Conservation (phyloP, 2,329 filamentous ascomycete species). For the Pestalotiopsis sp. region DNA sequence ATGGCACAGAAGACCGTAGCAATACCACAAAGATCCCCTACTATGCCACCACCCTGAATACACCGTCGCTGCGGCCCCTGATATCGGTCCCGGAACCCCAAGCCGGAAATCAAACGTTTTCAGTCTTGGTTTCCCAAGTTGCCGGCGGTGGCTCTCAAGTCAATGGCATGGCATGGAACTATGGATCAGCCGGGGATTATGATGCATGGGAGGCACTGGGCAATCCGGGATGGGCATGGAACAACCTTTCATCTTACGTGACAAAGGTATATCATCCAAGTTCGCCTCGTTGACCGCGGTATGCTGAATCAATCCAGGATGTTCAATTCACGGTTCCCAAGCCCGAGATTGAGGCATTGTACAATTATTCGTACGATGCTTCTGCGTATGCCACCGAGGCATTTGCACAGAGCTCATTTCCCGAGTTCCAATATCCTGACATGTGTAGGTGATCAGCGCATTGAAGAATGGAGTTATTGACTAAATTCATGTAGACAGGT, state of each 20-base stretch:
- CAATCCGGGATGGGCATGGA: slow-evolving; percentile 40
- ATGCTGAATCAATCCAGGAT: neutral
- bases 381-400: slow-evolving; percentile 5
- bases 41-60: slow-evolving; percentile 5
- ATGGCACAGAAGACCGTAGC: slow-evolving; percentile 9
- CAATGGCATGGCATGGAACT: slow-evolving; percentile 30
- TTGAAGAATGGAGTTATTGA: neutral
- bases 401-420: neutral
- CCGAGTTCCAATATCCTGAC: slow-evolving; percentile 9
- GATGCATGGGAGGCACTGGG: slow-evolving; percentile 39
- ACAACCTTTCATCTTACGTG: slow-evolving; percentile 31
- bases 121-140: slow-evolving; percentile 1
- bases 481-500: neutral
- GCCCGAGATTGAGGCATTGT: neutral
- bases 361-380: slow-evolving; percentile 7
- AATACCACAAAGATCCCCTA: slow-evolving; percentile 12
- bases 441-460: neutral
- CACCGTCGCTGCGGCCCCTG: slow-evolving; percentile 1
- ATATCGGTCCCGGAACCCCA: slow-evolving; percentile 3
- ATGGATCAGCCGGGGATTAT: slow-evolving; percentile 27
- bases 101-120: slow-evolving; percentile 4
- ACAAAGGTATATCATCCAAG: slow-evolving; percentile 20
- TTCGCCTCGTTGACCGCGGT: neutral
- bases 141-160: slow-evolving; percentile 16
- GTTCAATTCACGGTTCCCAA: slow-evolving; percentile 4